A percentile compares a stretch with the other conserved stretches of the same genome.
Conservation (phyloP, 2,329 filamentous ascomycete genomes). For the Pseudogymnoascus sp. region DNA sequence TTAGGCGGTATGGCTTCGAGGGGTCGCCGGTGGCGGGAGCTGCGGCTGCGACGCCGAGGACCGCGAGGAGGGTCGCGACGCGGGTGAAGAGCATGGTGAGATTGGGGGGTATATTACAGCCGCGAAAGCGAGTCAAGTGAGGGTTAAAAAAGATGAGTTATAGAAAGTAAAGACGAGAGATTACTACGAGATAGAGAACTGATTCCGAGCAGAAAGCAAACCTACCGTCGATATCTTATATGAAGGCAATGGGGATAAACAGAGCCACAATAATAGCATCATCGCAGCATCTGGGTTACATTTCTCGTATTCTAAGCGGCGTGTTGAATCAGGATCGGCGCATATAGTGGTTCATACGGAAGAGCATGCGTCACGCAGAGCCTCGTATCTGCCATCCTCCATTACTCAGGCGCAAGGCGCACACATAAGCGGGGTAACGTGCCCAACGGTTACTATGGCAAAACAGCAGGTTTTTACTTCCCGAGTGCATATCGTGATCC, state of each 20-base stretch:
- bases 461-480: neutral
- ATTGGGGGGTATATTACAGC: neutral
- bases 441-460: neutral
- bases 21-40: neutral
- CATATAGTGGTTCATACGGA: neutral
- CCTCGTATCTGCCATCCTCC: neutral
- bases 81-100: neutral
- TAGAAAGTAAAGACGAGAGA: neutral
- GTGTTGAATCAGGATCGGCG: neutral
- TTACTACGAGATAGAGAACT: neutral
- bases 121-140: neutral
- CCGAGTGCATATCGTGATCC: neutral
- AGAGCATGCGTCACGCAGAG: neutral
- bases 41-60: neutral
- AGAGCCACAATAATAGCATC: slow-evolving; percentile 7
- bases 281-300: neutral
- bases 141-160: neutral
- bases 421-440: slow-evolving; percentile 5
- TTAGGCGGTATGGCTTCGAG: slow-evolving; percentile 15
- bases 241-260: neutral
- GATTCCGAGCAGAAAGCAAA: neutral
- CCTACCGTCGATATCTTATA: slow-evolving; percentile 1
- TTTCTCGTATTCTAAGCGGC: slow-evolving; percentile 2
- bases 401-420: neutral
- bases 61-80: neutral